Base-by-base conservation (phyloP, 352 stramenopile species). In the Globisporangium ultimum region DNA sequence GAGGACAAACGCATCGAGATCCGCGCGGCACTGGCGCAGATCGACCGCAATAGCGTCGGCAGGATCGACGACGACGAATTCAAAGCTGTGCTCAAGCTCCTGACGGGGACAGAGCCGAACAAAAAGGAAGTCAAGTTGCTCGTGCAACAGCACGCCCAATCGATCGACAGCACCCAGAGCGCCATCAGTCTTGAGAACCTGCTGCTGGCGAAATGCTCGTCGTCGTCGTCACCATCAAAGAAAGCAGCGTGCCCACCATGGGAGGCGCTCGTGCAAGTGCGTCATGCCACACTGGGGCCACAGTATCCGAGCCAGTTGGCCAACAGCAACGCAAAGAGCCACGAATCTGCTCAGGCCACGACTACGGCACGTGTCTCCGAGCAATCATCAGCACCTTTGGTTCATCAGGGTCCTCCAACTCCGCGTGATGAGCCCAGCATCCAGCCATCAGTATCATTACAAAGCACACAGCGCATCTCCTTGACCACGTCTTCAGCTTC, bases 1-100 rank as follows among this genome's bases (percentile, higher is more conserved):
- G 85, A 94, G 53, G 85, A 94, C 52, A 91, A 91, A 49, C 62
- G 83, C 20, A 64, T 94, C 7, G 83, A 94, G 51, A 94, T 94
- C 53, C 81, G 83, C 22, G 69, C 71, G 18, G 79, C 82, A 2
- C 57, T 94, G 4, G 70, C 71, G n/a, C 83, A 86, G n/a, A 79
- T 93, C 53, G 83, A 91, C 49, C 75, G 78, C 11, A 88, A 88
- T 41, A 68, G 21, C 2, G 57, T 66, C 0, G 83, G 80, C 12
- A 58, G 68, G 14, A 75, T 94, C 12, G 85, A 91, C 47, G 81
- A 92, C 48, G 80, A 90, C 40, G 83, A 94, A 38, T 86, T 91
- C 48, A 88, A 81, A 52, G 71, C 72, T 2, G 80, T 91, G n/a
- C 53, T 93, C 11, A 94, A 93, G 58, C 68, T 94, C 2, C 47